Conservation (phyloP, 108 stramenopile species). For the Parietichytrium sp. region DNA sequence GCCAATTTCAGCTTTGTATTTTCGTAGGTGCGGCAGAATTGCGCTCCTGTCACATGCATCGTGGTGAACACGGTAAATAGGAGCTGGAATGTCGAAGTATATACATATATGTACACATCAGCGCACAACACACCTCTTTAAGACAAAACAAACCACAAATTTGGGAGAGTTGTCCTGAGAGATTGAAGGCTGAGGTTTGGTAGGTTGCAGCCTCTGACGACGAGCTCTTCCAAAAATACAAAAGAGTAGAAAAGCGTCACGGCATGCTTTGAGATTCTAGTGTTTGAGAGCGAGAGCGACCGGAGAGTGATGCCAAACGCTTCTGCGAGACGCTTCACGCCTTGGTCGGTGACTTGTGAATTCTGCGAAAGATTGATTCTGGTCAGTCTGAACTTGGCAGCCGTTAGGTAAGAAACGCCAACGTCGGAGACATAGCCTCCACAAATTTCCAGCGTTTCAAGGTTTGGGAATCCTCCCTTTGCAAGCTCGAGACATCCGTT, state of each 20-base stretch:
- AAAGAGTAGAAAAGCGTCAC: constrained; percentile 5
- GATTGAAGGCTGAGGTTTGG: background rate
- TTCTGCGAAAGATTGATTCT: constrained; percentile 32
- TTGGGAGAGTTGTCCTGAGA: background rate
- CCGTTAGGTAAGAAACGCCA: background rate
- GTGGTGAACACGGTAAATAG: too few relatives aligned
- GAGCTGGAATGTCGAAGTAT: too few relatives aligned
- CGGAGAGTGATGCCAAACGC: constrained; percentile 13
- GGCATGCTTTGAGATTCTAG: background rate
- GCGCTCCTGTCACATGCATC: too few relatives aligned
- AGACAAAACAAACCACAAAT: constrained; percentile 36
- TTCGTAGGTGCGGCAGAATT: too few relatives aligned
- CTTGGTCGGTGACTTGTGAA: background rate
- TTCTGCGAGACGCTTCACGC: constrained; percentile 8
- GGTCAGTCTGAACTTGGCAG: background rate
- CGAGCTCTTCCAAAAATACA: constrained; percentile 22
- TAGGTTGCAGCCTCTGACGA: constrained; percentile 35
- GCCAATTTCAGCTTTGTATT: too few relatives aligned
- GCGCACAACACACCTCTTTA: too few relatives aligned
- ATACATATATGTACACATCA: too few relatives aligned
- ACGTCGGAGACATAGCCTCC: background rate
- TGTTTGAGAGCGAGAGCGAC: constrained; percentile 12
- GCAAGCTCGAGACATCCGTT: constrained; percentile 1
- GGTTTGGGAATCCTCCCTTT: background rate
- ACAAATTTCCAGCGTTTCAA: constrained; percentile 15